phyloP scores from a whole-genome alignment of 108 stramenopile genomes.

The Nitzschia putrida region DNA sequence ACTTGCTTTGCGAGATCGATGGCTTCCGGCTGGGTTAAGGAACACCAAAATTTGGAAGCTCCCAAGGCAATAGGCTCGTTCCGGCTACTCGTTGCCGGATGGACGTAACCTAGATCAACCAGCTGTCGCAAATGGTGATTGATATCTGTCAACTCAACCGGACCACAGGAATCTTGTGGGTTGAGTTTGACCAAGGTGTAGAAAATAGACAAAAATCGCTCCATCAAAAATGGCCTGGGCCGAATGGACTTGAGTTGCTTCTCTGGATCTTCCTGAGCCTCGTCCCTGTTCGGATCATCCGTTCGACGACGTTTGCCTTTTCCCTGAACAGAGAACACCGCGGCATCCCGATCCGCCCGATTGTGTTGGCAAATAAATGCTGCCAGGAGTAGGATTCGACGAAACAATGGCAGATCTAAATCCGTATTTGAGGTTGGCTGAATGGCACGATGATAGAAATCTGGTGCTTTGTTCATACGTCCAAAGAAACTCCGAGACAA shows the following conservation, averaged over 20 bases:
- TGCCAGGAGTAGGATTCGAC: slow-evolving; percentile 63
- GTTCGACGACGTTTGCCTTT: slow-evolving; percentile 48
- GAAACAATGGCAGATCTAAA: slow-evolving; percentile 46
- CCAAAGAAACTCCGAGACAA: not conserved
- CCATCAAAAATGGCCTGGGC: slow-evolving; percentile 58
- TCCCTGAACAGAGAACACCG: slow-evolving; percentile 58
- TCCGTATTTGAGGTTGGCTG: not conserved
- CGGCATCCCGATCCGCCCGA: slow-evolving; percentile 53
- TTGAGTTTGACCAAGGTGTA: slow-evolving; percentile 57
- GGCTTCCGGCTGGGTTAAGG: slow-evolving; percentile 31
- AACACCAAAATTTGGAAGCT: slow-evolving; percentile 27
- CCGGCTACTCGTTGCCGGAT: not conserved
- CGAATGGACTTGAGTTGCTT: slow-evolving; percentile 47
- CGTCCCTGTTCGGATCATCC: slow-evolving; percentile 22
- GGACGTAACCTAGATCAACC: slow-evolving; percentile 27
- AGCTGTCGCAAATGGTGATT: slow-evolving; percentile 21
- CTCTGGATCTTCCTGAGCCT: slow-evolving; percentile 34
- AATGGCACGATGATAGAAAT: not conserved
- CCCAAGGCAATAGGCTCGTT: slow-evolving; percentile 14
- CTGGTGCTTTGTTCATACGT: not conserved
- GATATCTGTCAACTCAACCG: slow-evolving; percentile 21
- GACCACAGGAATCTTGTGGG: slow-evolving; percentile 17
- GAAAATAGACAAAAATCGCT: slow-evolving; percentile 71
- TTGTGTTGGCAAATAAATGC: slow-evolving; percentile 79
- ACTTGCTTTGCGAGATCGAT: slow-evolving; percentile 12